Evolutionary conservation across 2,329 filamentous ascomycete species (phyloP).

Genomic region (Tolypocladium ovalisporum): DNA sequence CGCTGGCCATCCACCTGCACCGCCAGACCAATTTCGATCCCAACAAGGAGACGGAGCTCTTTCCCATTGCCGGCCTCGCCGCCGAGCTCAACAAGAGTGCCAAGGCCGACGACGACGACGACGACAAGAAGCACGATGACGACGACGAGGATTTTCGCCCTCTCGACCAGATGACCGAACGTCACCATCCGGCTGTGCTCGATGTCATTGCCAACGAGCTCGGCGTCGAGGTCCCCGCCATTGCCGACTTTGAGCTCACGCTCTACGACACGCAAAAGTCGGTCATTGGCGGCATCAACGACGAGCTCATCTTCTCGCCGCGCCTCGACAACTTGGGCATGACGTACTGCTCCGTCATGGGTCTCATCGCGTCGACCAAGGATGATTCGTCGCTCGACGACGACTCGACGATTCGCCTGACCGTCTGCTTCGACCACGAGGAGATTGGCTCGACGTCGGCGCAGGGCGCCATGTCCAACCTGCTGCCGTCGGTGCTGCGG

Average conservation of each 20-base stretch:
- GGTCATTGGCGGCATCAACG: conserved; percentile 76
- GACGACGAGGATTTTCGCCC: conserved; percentile 54
- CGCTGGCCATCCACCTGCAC: conserved; percentile 87
- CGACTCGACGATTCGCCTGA: conserved; percentile 77
- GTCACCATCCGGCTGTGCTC: conserved; percentile 82
- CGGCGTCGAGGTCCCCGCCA: conserved; percentile 55
- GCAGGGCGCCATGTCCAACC: conserved; percentile 87
- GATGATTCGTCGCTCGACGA: conserved; percentile 55
- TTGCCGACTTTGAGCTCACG: conserved; percentile 93
- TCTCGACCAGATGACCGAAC: conserved; percentile 63
- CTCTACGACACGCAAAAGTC: conserved; percentile 93
- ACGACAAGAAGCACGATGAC: conserved; percentile 21
- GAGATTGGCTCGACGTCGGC: conserved; percentile 90
- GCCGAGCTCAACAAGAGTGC: conserved; percentile 77
- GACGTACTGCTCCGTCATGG: conserved; percentile 85
- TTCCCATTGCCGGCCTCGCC: conserved; percentile 82
- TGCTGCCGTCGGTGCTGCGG: conserved; percentile 76
- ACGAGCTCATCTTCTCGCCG: conserved; percentile 95
- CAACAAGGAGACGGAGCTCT: conserved; percentile 94
- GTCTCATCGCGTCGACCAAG: conserved; percentile 68
- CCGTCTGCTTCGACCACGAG: conserved; percentile 94
- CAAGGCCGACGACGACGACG: conserved; percentile 35
- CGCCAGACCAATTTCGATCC: conserved; percentile 78
- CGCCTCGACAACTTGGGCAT: conserved; percentile 92
- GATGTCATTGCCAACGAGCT: conserved; percentile 75